These are phyloP conservation scores for Candida smagusa DNA, from an alignment of 1,139 yeast genomes.

Conservation along the genomic window DNA sequence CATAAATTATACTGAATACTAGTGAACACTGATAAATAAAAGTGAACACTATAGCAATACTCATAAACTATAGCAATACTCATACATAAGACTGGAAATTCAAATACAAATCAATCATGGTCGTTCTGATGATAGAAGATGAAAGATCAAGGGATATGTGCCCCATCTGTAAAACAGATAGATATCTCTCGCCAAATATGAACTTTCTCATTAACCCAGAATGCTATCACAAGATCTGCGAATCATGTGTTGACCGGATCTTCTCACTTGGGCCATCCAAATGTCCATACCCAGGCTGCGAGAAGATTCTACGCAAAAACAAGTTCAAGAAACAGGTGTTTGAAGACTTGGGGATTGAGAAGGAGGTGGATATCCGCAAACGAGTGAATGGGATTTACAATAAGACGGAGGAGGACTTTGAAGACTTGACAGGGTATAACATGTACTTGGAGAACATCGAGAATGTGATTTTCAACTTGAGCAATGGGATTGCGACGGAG, in stretches of 20 bases:
- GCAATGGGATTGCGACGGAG: constrained; percentile 66
- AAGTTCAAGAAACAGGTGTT: constrained; percentile 88
- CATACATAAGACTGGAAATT: not conserved
- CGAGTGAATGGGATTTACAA: constrained; percentile 77
- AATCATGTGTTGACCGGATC: constrained; percentile 91
- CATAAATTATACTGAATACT: no score
- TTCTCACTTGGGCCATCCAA: constrained; percentile 95
- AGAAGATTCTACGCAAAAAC: constrained; percentile 80
- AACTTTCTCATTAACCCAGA: constrained; percentile 91
- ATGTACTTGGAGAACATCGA: constrained; percentile 82
- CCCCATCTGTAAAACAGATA: constrained; percentile 95
- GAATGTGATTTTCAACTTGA: constrained; percentile 71
- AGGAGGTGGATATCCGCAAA: constrained; percentile 87
- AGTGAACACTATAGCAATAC: no score
- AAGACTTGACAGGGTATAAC: constrained; percentile 57
- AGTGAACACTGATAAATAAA: no score
- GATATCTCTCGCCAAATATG: constrained; percentile 92
- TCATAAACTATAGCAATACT: no score
- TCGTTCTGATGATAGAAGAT: constrained; percentile 16
- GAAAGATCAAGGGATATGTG: constrained; percentile 72
- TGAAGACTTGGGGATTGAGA: constrained; percentile 84
- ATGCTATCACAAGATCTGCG: constrained; percentile 97
- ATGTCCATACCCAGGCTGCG: constrained; percentile 93
- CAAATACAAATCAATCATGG: not conserved
- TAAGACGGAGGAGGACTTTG: constrained; percentile 75